Percentiles rank a stretch among this genome's conserved stretches.
These are phyloP conservation scores for Ogataea saltuana DNA, from an alignment of 805 yeast species.

Conservation along the genomic window DNA sequence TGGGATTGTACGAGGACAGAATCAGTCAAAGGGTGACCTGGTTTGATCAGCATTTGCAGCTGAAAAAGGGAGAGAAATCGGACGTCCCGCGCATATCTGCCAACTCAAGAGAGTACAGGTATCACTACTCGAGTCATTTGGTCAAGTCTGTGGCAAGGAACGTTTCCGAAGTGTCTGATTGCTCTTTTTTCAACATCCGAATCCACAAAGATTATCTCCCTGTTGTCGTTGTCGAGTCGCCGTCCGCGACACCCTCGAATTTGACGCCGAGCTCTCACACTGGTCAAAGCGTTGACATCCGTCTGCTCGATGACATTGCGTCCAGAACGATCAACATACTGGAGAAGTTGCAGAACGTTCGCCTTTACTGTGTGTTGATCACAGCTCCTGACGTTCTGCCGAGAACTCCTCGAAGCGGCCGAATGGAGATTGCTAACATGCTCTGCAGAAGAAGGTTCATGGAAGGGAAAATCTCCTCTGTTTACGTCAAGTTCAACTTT, in stretches of 20 bases:
- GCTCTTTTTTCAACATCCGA: constrained; percentile 85
- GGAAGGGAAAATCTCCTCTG: constrained; percentile 77
- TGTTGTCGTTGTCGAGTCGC: constrained; percentile 74
- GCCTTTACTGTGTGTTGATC: constrained; percentile 78
- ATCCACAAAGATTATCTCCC: constrained; percentile 81
- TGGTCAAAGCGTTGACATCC: constrained; percentile 31
- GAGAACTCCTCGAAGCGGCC: constrained; percentile 78
- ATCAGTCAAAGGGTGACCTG: constrained; percentile 74
- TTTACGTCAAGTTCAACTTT: constrained; percentile 77
- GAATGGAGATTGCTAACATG: constrained; percentile 91
- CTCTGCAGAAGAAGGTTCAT: constrained; percentile 73
- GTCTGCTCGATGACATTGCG: constrained; percentile 51
- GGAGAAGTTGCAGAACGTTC: constrained; percentile 63
- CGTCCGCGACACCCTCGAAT: constrained; percentile 20
- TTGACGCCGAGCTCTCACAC: constrained; percentile 5
- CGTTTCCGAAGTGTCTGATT: constrained; percentile 80
- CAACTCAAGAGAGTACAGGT: constrained; percentile 42
- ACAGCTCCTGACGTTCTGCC: constrained; percentile 83
- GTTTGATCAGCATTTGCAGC: constrained; percentile 50
- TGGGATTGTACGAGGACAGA: constrained; percentile 91
- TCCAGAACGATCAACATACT: constrained; percentile 46
- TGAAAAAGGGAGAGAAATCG: constrained; percentile 12
- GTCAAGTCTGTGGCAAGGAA: constrained; percentile 81
- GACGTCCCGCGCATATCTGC: constrained; percentile 4
- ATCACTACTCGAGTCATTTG: constrained; percentile 85